Evolutionary conservation across 2,329 filamentous ascomycete genomes (phyloP).

Genomic region (Calonectria henricotiae): DNA sequence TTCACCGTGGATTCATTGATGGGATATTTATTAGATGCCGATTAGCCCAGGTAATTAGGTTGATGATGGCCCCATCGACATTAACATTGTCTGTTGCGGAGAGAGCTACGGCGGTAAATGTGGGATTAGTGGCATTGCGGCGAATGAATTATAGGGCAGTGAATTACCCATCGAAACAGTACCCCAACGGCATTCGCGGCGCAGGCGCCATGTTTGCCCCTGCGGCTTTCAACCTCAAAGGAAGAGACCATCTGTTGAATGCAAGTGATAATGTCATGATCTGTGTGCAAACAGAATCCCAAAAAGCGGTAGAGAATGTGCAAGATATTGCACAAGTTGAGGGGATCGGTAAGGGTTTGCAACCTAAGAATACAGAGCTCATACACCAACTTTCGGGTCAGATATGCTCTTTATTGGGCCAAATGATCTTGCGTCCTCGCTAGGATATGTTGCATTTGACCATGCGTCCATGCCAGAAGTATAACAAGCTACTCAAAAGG

Average conservation of each 20-base stretch:
- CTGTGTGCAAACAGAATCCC: constrained; percentile 46
- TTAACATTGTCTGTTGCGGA: too few relatives aligned
- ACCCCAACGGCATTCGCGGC: constrained; percentile 50
- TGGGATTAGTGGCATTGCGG: not conserved
- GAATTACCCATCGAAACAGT: constrained; percentile 51
- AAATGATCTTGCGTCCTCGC: constrained; percentile 40
- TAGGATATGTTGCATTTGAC: constrained; percentile 56
- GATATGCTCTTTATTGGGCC: constrained; percentile 41
- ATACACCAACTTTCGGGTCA: not conserved
- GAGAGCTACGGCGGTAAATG: too few relatives aligned
- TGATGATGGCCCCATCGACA: too few relatives aligned
- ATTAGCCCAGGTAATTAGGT: not conserved
- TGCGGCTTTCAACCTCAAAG: constrained; percentile 51
- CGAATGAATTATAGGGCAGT: constrained; percentile 46
- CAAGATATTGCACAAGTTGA: constrained; percentile 56
- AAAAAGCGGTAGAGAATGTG: constrained; percentile 57
- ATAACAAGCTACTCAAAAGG: constrained; percentile 50
- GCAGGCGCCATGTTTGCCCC: constrained; percentile 54
- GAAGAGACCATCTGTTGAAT: constrained; percentile 48
- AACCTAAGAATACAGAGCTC: fast-evolving
- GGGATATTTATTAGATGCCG: too few relatives aligned
- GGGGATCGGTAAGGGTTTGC: constrained; percentile 51
- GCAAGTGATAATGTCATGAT: constrained; percentile 51
- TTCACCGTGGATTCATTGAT: not conserved
- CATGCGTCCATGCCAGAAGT: constrained; percentile 54